Evolutionary conservation across 441 rosid genomes (phyloP), one percentile per base, ranked within the genome.

Genomic region (Aquilaria agallochum): DNA sequence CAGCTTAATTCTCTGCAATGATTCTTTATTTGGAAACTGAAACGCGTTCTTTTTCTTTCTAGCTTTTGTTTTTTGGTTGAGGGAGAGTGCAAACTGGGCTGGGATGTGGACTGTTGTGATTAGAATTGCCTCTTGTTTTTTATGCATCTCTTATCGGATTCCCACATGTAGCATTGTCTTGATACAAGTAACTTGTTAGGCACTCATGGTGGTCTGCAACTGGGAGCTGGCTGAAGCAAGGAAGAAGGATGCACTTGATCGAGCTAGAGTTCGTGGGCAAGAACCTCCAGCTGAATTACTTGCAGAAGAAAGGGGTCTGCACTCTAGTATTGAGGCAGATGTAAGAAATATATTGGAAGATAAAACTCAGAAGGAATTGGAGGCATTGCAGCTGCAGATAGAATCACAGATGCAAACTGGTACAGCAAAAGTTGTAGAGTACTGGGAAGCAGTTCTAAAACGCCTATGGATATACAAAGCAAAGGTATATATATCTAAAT

Each of bases 161-260:
- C 44, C 53, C 58, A 31, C 56, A 15, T 33, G 49, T 54, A 50
- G 61, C 53, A 36, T 30, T 64, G 15, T 33, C 53, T 56, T 67
- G 63, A 66, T 36, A 12, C 50, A 27, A 68, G 63, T 63, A 62
- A 53, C 68, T 74, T 20, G 14, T 65, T 75, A 90, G 98, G 95
- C 99, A 9, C 96, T 94, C 58, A 71, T 89, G 78, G 88, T 89
- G 72, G 90, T 91, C 58, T 86, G 94, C 48, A 88, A 86, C 55
- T 94, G 97, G 99, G 99, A 91, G 79, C 83, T 94, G 55, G 89
- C 97, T 72, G 97, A 94, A 76, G 90, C 94, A 56, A 82, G 80
- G 65, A 91, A 81, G 72, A 86, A 86, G 71, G 97, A 94, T 76
- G 99, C 89, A 11, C 68, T 91, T 30, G 97, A 89, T 74, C 88